phyloP scores from a whole-genome alignment of 805 yeast species.

The Yarrowia bubula region DNA sequence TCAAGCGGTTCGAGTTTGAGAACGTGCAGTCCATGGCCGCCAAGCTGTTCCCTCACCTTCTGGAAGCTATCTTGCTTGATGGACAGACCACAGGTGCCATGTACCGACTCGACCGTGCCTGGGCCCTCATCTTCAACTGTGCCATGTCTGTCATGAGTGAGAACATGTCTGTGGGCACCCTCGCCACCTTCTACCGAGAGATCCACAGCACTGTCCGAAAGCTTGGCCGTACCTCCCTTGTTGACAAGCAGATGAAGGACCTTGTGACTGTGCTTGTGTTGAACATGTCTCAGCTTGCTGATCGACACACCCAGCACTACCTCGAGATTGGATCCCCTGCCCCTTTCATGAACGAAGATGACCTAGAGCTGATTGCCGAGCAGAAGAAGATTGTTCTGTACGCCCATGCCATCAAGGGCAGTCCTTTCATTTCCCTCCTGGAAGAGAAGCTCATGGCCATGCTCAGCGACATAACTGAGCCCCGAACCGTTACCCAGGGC shows the following conservation, averaged over 20 bases:
- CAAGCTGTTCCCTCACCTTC: conserved; percentile 71
- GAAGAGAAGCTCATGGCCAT: conserved; percentile 90
- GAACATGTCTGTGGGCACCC: conserved; percentile 19
- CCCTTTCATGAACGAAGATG: conserved; percentile 54
- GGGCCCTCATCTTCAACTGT: conserved; percentile 18
- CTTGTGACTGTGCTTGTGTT: not conserved
- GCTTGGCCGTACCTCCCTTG: conserved; percentile 9
- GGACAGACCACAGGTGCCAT: conserved; percentile 24
- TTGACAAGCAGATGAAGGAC: conserved; percentile 16
- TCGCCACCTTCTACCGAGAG: conserved; percentile 14
- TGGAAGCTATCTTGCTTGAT: conserved; percentile 56
- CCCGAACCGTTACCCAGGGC: conserved; percentile 83
- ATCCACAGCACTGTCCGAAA: conserved; percentile 17
- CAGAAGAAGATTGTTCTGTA: conserved; percentile 80
- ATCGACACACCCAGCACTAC: conserved; percentile 10
- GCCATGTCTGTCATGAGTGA: conserved; percentile 14
- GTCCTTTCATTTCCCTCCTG: conserved; percentile 85
- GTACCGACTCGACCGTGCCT: conserved; percentile 18
- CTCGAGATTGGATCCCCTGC: not conserved
- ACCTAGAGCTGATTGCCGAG: conserved; percentile 90
- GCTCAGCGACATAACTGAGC: conserved; percentile 51
- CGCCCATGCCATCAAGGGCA: conserved; percentile 20
- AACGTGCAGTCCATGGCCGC: conserved; percentile 92
- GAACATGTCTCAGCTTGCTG: conserved; percentile 17
- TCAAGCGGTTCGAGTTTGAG: conserved; percentile 88